Evolutionary conservation across 2,329 filamentous ascomycete species (phyloP).

Genomic region (Thermothelomyces thermophilus): DNA sequence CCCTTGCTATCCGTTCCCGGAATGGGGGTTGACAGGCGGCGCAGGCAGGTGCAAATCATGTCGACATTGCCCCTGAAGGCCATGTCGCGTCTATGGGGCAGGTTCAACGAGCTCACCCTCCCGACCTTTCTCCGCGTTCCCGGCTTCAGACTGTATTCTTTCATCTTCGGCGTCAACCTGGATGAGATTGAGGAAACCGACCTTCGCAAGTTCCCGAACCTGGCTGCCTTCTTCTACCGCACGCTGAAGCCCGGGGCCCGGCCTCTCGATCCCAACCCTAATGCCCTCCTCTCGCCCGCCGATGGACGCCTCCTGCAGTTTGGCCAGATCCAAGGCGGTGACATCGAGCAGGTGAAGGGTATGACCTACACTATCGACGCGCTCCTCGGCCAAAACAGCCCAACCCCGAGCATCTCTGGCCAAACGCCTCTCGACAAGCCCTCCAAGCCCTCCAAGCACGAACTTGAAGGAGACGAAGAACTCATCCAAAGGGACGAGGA

Average conservation of each 20-base stretch:
- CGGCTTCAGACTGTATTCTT: slow-evolving; percentile 87
- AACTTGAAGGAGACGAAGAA: slow-evolving; percentile 48
- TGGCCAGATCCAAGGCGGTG: slow-evolving; percentile 82
- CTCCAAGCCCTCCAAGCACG: slow-evolving; percentile 26
- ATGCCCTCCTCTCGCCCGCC: slow-evolving; percentile 77
- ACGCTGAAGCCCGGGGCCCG: slow-evolving; percentile 82
- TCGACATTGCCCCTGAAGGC: slow-evolving; percentile 87
- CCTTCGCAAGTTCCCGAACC: slow-evolving; percentile 82
- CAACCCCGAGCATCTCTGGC: slow-evolving; percentile 46
- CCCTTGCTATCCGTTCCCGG: neutral
- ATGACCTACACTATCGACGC: slow-evolving; percentile 97
- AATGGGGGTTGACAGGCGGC: slow-evolving; percentile 13
- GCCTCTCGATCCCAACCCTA: slow-evolving; percentile 73
- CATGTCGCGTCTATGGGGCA: slow-evolving; percentile 81
- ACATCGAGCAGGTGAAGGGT: slow-evolving; percentile 97
- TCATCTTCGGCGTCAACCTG: slow-evolving; percentile 84
- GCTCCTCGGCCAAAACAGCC: slow-evolving; percentile 65
- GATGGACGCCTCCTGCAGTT: slow-evolving; percentile 91
- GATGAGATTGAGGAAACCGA: slow-evolving; percentile 84
- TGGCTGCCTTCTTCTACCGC: slow-evolving; percentile 95
- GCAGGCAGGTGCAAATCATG: slow-evolving; percentile 85
- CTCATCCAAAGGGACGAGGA: slow-evolving; percentile 77
- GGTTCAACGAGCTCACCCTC: slow-evolving; percentile 82
- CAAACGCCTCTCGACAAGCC: slow-evolving; percentile 27
- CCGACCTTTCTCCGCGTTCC: slow-evolving; percentile 83